Evolutionary conservation across 2,329 filamentous ascomycete species (phyloP).

Genomic region (Teratosphaeria destructans): DNA sequence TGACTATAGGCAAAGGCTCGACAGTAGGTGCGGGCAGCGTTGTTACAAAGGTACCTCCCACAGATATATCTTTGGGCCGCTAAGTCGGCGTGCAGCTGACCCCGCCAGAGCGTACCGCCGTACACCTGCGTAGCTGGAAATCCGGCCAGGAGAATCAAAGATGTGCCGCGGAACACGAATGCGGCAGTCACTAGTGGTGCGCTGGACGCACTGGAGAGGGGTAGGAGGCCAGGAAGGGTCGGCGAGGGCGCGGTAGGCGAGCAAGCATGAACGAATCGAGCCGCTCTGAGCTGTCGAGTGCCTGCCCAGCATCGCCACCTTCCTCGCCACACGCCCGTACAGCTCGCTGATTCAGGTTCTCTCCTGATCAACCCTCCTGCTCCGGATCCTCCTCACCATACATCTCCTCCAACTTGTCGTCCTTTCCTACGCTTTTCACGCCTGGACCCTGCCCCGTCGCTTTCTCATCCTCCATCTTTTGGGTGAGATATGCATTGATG

Average conservation of each 20-base stretch:
- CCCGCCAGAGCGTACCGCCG: conserved; percentile 45
- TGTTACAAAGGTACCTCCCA: conserved; percentile 54
- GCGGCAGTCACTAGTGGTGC: conserved; percentile 21
- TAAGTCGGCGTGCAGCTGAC: conserved; percentile 1
- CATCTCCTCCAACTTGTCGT: conserved; percentile 51
- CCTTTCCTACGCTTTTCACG: conserved; percentile 19
- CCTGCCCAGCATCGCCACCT: no score
- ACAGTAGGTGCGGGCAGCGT: conserved; percentile 74
- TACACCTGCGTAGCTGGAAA: conserved; percentile 57
- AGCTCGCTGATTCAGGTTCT: no score
- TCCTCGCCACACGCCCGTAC: no score
- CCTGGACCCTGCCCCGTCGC: conserved; percentile 24
- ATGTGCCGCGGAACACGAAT: conserved; percentile 19
- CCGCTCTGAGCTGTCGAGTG: no score
- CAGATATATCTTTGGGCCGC: not conserved
- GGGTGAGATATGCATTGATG: conserved; percentile 61
- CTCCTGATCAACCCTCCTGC: conserved; percentile 31
- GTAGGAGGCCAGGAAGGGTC: not conserved
- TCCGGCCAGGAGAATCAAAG: conserved; percentile 48
- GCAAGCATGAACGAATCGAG: not conserved
- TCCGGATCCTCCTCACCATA: conserved; percentile 75
- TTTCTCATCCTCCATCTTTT: conserved; percentile 65
- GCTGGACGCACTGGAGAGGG: conserved; percentile 14
- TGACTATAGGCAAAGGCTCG: conserved; percentile 64
- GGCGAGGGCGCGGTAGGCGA: not conserved